Conservation (phyloP, 495 filamentous ascomycete species). For the Terfezia boudieri region DNA sequence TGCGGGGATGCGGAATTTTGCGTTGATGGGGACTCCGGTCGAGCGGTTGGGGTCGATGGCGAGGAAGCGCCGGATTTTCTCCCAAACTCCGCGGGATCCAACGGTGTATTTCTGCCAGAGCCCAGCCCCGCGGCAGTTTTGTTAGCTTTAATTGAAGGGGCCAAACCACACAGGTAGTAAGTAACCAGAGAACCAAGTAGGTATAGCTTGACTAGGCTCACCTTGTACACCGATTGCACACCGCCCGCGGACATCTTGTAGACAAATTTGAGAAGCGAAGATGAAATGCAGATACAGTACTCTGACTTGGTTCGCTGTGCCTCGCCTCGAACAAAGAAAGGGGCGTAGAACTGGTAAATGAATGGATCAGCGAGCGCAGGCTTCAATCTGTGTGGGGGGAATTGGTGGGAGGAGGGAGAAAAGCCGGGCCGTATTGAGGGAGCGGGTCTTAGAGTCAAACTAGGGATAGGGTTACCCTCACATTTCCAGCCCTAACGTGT, state of each 20-base stretch:
- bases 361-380: no score
- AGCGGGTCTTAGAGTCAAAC: no score
- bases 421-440: no score
- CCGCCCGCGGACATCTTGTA: neutral
- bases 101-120: constrained; percentile 78
- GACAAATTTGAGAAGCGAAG: no score
- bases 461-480: no score
- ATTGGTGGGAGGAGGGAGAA: no score
- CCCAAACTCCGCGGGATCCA: constrained; percentile 77
- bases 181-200: neutral
- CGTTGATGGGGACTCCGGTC: constrained; percentile 76
- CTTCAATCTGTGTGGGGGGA: no score
- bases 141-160: neutral
- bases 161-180: neutral
- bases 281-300: no score
- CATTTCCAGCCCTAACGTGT: no score
- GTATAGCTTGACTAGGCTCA: neutral
- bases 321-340: no score
- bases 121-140: neutral
- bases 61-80: constrained; percentile 50
- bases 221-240: neutral
- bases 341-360: no score
- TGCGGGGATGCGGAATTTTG: constrained; percentile 71
- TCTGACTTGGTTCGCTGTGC: no score
- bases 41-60: constrained; percentile 78